phyloP scores from a whole-genome alignment of 2,329 filamentous ascomycete genomes.

The Penicillium sp. region DNA sequence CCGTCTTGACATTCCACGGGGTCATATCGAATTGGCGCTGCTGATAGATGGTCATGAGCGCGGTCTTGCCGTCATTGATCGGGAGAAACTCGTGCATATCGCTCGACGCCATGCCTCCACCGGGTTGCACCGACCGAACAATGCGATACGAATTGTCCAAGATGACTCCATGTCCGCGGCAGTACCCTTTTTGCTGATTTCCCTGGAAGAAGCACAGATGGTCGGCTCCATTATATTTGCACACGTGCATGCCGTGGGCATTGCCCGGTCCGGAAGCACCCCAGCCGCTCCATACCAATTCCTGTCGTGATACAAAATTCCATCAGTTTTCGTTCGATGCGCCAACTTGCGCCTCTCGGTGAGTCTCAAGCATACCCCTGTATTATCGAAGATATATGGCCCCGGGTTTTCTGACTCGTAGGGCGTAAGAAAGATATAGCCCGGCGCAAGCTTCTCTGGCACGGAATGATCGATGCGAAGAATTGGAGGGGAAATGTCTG shows the following conservation, averaged over 20 bases:
- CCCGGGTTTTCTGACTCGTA: conserved; percentile 53
- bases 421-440: conserved; percentile 55
- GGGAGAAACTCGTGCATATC: conserved; percentile 58
- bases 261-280: conserved; percentile 53
- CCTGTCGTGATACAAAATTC: conserved; percentile 27
- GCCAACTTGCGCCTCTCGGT: not conserved
- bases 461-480: conserved; percentile 35
- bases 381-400: conserved; percentile 56
- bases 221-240: conserved; percentile 50
- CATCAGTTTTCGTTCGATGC: conserved; percentile 14
- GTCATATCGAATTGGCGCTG: conserved; percentile 52
- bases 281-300: conserved; percentile 55
- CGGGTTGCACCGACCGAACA: conserved; percentile 49
- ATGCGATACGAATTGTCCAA: conserved; percentile 54
- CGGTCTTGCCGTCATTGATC: conserved; percentile 47
- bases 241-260: conserved; percentile 52
- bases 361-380: conserved; percentile 40
- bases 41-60: conserved; percentile 46
- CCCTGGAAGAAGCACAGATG: conserved; percentile 58
- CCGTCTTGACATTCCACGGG: conserved; percentile 43
- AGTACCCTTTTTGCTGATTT: conserved; percentile 55
- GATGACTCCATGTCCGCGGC: conserved; percentile 55
- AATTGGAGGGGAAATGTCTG: conserved; percentile 42
- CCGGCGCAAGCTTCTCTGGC: conserved; percentile 43
- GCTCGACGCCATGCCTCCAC: conserved; percentile 44